Evolutionary conservation across 2,329 filamentous ascomycete genomes (phyloP), one percentile per base, ranked within the genome.

Genomic region (Fusarium setosum): DNA sequence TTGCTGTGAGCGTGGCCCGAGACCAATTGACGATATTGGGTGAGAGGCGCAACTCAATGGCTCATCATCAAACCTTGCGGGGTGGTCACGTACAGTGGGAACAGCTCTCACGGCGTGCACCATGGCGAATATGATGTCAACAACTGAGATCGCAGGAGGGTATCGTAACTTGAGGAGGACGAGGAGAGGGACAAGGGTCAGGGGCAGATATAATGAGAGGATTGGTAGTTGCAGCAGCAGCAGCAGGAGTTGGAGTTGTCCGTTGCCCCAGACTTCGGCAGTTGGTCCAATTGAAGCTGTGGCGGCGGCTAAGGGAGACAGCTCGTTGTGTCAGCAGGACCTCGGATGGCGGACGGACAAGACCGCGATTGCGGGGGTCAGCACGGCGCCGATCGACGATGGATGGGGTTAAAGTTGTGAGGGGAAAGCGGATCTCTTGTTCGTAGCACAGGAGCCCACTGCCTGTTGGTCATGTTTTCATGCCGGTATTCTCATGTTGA

Each of bases 81-180:
- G 47, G 20, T 37, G 29, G 42, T 56, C 37, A 60, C 75, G 59
- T 71, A 79, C 77, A 63, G 72, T 79, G n/a, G 77, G 77, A 32
- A 76, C 55, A 26, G 72, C 69, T 70, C 76, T 70, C 50, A 77
- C 67, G 35, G 74, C 58, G 34, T 73, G 65, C 6, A 71, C 72
- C 74, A 76, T 76, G 44, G 35, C 54, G 52, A 24, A 48, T 47
- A 60, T 49, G 20, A 53, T 54, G 44, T 66, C 35, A 34, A 40
- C 20, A 42, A 67, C 12, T 44, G 6, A 23, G 15, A 40, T 44
- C 29, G 29, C 31, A 57, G 29, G 20, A 10, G 10, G 17, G 35
- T n/a, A 18, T n/a, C 15, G n/a, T 18, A 18, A 45, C 42, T 26
- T 26, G 4, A n/a, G 15, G 17, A 32, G 29, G 38, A 18, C 2